A percentile compares a stretch with the other conserved stretches of the same genome.
Evolutionary conservation across 306 rosid species (phyloP).

Genomic region (Medicago lupulina): DNA sequence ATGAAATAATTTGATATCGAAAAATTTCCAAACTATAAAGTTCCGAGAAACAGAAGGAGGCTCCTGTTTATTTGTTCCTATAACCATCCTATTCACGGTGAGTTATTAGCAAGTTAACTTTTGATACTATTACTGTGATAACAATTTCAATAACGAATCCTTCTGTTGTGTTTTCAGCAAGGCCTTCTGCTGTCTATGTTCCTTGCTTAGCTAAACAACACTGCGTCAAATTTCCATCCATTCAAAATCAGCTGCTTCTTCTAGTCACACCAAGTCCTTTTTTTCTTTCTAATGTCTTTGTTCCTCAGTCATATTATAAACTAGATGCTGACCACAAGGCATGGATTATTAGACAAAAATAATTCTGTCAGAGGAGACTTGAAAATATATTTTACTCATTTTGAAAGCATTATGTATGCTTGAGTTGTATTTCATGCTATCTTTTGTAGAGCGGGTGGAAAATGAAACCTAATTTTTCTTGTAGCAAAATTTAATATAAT

Average conservation of each 20-base stretch:
- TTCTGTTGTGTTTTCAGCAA: neutral
- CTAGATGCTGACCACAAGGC: slow-evolving; percentile 4
- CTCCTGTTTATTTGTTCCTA: neutral
- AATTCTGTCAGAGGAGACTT: neutral
- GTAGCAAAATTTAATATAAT: no score
- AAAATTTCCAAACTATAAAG: neutral
- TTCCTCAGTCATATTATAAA: neutral
- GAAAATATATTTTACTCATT: neutral
- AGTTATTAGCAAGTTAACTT: neutral
- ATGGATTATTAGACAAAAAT: slow-evolving; percentile 9
- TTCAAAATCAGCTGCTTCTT: neutral
- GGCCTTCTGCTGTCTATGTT: neutral
- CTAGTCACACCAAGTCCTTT: neutral
- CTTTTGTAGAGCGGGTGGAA: neutral
- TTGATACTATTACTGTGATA: neutral
- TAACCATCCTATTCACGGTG: neutral
- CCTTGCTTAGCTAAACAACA: neutral
- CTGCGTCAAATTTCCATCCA: neutral
- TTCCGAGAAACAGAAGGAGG: neutral
- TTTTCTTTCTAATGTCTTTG: neutral
- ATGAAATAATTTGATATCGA: neutral
- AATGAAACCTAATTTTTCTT: neutral
- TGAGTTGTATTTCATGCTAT: neutral
- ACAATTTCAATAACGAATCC: neutral
- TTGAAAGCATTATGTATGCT: neutral